Conservation (phyloP, 148 eudicot species). For the Vaccinium darrowii region DNA sequence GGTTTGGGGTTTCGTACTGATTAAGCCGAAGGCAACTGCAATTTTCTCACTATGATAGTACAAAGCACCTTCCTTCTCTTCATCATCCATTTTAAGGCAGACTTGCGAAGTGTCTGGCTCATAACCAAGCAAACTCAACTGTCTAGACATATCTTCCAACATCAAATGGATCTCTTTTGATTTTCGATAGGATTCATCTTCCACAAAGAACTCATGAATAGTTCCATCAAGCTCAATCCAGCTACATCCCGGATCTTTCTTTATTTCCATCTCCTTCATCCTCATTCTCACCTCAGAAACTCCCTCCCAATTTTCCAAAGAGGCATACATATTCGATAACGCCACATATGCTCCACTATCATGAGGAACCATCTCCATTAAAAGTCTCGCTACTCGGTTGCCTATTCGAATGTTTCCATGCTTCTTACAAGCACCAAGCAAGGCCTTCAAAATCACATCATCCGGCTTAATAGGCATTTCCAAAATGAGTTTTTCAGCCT, state of each 20-base stretch:
- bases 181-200: constrained; percentile 48
- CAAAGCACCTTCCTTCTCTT: constrained; percentile 40
- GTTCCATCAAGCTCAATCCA: constrained; percentile 64
- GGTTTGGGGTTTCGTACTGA: constrained; percentile 47
- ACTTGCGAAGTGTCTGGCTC: constrained; percentile 56
- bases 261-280: constrained; percentile 55
- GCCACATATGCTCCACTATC: constrained; percentile 67
- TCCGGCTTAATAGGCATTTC: constrained; percentile 64
- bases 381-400: constrained; percentile 35
- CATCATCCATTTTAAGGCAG: constrained; percentile 51
- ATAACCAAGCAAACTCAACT: constrained; percentile 42
- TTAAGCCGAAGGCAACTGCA: constrained; percentile 64
- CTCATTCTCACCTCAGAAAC: constrained; percentile 45
- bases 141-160: constrained; percentile 53
- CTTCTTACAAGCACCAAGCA: constrained; percentile 63
- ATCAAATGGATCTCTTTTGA: constrained; percentile 46
- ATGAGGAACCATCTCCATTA: constrained; percentile 53
- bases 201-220: constrained; percentile 67
- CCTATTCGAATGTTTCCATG: constrained; percentile 57
- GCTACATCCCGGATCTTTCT: constrained; percentile 69
- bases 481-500: constrained; percentile 47
- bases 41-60: constrained; percentile 59
- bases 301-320: constrained; percentile 46
- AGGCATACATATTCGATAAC: constrained; percentile 65
- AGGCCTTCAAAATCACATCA: constrained; percentile 62